phyloP scores from a whole-genome alignment of 2,329 filamentous ascomycete genomes.

The Fusarium beomiforme region DNA sequence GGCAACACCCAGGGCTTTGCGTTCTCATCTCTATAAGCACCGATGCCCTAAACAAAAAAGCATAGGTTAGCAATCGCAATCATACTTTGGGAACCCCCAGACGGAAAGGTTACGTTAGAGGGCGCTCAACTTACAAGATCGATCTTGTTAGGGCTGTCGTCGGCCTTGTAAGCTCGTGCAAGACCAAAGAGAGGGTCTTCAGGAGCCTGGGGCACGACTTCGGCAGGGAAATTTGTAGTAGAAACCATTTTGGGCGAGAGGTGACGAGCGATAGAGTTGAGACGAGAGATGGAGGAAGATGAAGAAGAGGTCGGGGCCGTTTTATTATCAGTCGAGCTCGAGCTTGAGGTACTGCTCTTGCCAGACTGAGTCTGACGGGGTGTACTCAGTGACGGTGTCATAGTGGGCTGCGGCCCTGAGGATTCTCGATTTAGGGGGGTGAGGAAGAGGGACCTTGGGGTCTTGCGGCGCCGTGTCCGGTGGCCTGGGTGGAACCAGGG shows the following conservation, averaged over 20 bases:
- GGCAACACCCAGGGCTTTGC: constrained; percentile 98
- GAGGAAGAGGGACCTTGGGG: constrained; percentile 26
- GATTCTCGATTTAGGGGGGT: constrained; percentile 40
- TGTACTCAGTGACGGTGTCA: constrained; percentile 44
- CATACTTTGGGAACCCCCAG: not conserved
- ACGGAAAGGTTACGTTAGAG: not conserved
- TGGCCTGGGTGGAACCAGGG: constrained; percentile 38
- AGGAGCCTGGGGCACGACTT: constrained; percentile 86
- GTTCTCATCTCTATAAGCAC: constrained; percentile 93
- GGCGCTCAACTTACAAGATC: constrained; percentile 75
- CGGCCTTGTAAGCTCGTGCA: constrained; percentile 86
- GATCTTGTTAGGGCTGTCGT: constrained; percentile 82
- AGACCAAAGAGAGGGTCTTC: constrained; percentile 96
- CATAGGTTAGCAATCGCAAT: constrained; percentile 17
- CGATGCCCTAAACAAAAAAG: constrained; percentile 68
- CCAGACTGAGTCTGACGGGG: constrained; percentile 39
- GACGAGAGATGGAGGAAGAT: constrained; percentile 61
- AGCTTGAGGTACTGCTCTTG: constrained; percentile 36
- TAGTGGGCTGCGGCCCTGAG: constrained; percentile 44
- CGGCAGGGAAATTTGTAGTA: constrained; percentile 72
- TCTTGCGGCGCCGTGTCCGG: constrained; percentile 37
- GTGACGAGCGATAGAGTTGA: constrained; percentile 73
- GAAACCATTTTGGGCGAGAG: constrained; percentile 68
- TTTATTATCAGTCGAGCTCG: constrained; percentile 45
- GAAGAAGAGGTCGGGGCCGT: constrained; percentile 49